Percentiles rank a stretch among this genome's conserved stretches.
These are phyloP conservation scores for Oryza brachyantha DNA, from an alignment of 176 grass and related monocot species.

Conservation along the genomic window DNA sequence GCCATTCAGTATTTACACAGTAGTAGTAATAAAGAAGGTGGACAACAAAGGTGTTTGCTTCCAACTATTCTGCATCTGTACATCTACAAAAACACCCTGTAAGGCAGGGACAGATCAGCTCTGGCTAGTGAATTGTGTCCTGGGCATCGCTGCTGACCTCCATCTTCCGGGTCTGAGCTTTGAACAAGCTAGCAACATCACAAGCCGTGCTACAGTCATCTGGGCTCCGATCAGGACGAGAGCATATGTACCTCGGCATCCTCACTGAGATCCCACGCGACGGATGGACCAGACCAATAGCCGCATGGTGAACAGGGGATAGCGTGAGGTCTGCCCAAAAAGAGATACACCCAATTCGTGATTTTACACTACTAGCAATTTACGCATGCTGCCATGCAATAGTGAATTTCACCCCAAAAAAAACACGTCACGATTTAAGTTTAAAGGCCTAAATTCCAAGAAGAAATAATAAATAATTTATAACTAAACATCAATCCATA, in stretches of 20 bases:
- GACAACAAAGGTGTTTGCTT: not conserved
- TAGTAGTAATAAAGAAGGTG: not conserved
- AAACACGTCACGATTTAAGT: not conserved
- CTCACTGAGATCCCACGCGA: conserved; percentile 83
- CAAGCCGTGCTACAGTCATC: conserved; percentile 63
- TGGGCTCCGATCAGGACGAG: conserved; percentile 51
- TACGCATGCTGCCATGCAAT: no score
- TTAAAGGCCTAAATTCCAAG: not conserved
- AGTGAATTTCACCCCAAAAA: no score
- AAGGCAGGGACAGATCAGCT: not conserved
- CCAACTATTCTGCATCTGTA: conserved; percentile 14
- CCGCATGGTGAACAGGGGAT: conserved; percentile 86
- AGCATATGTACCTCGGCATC: conserved; percentile 68
- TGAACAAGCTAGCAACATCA: conserved; percentile 74
- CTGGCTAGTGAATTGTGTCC: not conserved
- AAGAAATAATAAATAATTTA: not conserved
- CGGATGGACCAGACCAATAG: conserved; percentile 68
- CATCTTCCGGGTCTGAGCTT: conserved; percentile 75
- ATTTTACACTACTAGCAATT: not conserved
- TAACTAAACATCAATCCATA: not conserved
- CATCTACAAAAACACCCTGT: conserved; percentile 7
- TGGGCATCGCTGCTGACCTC: conserved; percentile 40
- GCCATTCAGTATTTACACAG: not conserved
- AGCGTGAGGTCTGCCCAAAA: conserved; percentile 64
- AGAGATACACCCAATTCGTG: not conserved